Percentiles rank a stretch among this genome's conserved stretches.
These are phyloP conservation scores for Cladosporium phlei DNA, from an alignment of 2,329 filamentous ascomycete genomes.

Conservation along the genomic window DNA sequence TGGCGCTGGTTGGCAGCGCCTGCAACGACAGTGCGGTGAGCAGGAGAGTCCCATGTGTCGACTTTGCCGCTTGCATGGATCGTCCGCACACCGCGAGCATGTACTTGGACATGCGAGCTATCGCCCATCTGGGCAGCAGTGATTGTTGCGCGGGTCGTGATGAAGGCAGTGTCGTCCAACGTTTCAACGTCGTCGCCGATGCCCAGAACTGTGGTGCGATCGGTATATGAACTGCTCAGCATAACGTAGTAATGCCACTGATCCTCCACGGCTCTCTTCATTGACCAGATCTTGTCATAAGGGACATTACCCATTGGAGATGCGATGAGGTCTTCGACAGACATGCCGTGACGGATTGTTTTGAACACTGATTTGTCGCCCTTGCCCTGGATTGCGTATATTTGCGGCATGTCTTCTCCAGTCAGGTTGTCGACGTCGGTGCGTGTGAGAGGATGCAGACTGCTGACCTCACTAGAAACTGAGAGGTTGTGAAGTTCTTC, in stretches of 20 bases:
- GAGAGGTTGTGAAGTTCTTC: conserved; percentile 73
- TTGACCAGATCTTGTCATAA: conserved; percentile 71
- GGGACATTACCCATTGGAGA: conserved; percentile 28
- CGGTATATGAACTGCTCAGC: conserved; percentile 49
- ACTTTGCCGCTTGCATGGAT: conserved; percentile 71
- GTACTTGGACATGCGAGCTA: conserved; percentile 86
- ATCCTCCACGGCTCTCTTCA: conserved; percentile 75
- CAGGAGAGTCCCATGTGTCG: conserved; percentile 89
- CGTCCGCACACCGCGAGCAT: conserved; percentile 92
- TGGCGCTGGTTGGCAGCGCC: conserved; percentile 91
- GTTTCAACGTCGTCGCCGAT: conserved; percentile 97
- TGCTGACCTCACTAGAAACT: conserved; percentile 49
- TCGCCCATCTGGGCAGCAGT: conserved; percentile 93
- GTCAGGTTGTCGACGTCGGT: conserved; percentile 88
- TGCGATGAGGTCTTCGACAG: conserved; percentile 65
- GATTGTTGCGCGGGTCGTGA: conserved; percentile 81
- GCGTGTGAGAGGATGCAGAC: conserved; percentile 82
- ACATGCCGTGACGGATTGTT: conserved; percentile 84
- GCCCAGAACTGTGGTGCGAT: conserved; percentile 76
- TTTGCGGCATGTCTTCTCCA: conserved; percentile 90
- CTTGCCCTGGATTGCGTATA: conserved; percentile 86
- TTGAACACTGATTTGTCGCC: conserved; percentile 86
- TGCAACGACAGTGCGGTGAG: conserved; percentile 91
- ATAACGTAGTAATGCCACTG: conserved; percentile 92
- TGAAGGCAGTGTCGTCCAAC: conserved; percentile 86